These are phyloP conservation scores for Excoecaria agallocha DNA, from an alignment of 345 rosid genomes.

Conservation along the genomic window DNA sequence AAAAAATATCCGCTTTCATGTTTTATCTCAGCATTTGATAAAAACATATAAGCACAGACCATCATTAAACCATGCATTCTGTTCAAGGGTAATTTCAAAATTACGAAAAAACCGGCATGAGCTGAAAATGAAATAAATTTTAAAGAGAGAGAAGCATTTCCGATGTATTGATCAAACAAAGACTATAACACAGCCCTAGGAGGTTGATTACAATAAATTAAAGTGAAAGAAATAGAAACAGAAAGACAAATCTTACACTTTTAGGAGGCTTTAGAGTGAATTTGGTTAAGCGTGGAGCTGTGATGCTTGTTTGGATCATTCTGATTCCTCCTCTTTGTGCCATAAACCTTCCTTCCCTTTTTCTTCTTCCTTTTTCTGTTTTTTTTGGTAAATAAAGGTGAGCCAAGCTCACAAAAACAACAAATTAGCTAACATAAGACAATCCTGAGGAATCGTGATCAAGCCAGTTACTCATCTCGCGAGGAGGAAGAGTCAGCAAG, in stretches of 20 bases:
- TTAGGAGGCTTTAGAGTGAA: constrained; percentile 50
- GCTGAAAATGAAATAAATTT: background rate
- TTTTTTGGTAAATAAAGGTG: too few relatives aligned
- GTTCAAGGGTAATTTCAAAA: background rate
- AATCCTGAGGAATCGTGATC: too few relatives aligned
- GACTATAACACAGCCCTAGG: background rate
- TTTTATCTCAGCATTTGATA: background rate
- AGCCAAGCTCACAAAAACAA: too few relatives aligned
- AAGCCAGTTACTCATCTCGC: too few relatives aligned
- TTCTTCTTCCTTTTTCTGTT: background rate
- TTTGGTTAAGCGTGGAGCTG: constrained; percentile 24
- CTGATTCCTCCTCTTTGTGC: constrained; percentile 16
- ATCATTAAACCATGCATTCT: background rate
- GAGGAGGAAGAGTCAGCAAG: too few relatives aligned
- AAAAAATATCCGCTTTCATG: background rate
- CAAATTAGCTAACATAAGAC: too few relatives aligned
- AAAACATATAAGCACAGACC: background rate
- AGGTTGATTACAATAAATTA: too few relatives aligned
- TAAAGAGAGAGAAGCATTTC: background rate
- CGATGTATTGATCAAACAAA: background rate
- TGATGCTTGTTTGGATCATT: constrained; percentile 15
- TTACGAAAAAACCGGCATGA: background rate
- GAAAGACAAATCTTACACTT: constrained; percentile 37
- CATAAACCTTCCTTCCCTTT: background rate
- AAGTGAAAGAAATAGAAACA: background rate